Conservation (phyloP, 371 early-diverging fungal species). For the Funneliformis caledonium region DNA sequence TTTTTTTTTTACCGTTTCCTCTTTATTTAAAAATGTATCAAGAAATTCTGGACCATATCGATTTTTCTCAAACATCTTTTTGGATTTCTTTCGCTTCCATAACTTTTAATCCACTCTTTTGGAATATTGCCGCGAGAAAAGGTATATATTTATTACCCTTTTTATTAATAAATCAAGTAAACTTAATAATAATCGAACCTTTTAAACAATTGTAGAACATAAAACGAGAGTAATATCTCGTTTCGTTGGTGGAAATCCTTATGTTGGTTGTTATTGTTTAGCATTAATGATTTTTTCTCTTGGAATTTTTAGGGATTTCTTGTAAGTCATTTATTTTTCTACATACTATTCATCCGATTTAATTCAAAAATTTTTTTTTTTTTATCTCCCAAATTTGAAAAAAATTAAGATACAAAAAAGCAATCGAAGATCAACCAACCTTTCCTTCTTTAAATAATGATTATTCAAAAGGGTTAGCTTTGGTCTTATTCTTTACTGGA, state of each 20-base stretch:
- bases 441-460: conserved; percentile 55
- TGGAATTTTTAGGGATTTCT: conserved; percentile 80
- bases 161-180: neutral
- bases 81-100: conserved; percentile 73
- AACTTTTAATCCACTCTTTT: conserved; percentile 86
- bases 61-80: conserved; percentile 69
- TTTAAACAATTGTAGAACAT: conserved; percentile 63
- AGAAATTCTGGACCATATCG: conserved; percentile 45
- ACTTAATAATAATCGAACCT: neutral
- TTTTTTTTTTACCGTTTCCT: neutral
- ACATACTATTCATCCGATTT: neutral
- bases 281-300: conserved; percentile 81
- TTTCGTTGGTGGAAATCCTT: conserved; percentile 69
- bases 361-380: no score
- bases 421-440: conserved; percentile 72
- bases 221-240: conserved; percentile 70
- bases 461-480: conserved; percentile 56
- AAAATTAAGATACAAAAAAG: conserved; percentile 63
- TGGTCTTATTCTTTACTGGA: conserved; percentile 64
- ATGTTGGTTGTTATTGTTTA: conserved; percentile 79
- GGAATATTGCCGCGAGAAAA: conserved; percentile 87
- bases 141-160: conserved; percentile 50
- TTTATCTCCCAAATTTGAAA: neutral
- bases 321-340: conserved; percentile 56
- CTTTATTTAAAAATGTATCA: conserved; percentile 2